Conservation (phyloP, 2,329 filamentous ascomycete species). For the Colletotrichum sublineola region DNA sequence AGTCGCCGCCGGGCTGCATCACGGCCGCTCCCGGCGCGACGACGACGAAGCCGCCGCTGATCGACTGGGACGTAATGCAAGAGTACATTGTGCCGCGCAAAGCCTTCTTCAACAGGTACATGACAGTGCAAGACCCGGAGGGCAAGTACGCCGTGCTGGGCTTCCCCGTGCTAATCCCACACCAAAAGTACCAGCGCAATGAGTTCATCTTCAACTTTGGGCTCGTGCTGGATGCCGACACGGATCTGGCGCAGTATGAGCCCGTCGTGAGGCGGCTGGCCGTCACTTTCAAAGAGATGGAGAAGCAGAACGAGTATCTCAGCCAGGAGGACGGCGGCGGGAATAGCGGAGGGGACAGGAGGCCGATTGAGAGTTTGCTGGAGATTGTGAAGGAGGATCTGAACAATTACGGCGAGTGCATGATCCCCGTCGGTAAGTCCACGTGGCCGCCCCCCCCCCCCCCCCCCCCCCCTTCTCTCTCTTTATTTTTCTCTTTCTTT, state of each 20-base stretch:
- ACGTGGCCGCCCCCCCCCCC: not conserved
- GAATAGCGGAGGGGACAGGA: slow-evolving; percentile 52
- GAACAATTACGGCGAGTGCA: slow-evolving; percentile 97
- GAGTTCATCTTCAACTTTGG: slow-evolving; percentile 99
- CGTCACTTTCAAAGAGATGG: slow-evolving; percentile 86
- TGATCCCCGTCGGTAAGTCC: slow-evolving; percentile 89
- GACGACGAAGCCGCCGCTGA: slow-evolving; percentile 71
- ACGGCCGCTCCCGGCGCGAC: slow-evolving; percentile 58
- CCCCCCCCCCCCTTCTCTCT: too few species aligned
- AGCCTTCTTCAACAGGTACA: slow-evolving; percentile 92
- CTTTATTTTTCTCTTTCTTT: not conserved
- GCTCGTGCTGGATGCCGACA: slow-evolving; percentile 76
- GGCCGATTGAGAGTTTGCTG: slow-evolving; percentile 85
- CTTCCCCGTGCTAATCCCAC: slow-evolving; percentile 88
- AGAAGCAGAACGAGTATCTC: slow-evolving; percentile 90
- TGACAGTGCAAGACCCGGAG: slow-evolving; percentile 81
- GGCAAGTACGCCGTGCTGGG: slow-evolving; percentile 83
- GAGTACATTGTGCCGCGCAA: slow-evolving; percentile 96
- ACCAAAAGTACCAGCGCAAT: slow-evolving; percentile 87
- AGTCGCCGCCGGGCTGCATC: slow-evolving; percentile 73
- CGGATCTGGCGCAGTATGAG: slow-evolving; percentile 83
- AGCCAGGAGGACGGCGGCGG: slow-evolving; percentile 67
- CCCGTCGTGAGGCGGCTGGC: slow-evolving; percentile 89
- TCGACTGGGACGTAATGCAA: slow-evolving; percentile 88
- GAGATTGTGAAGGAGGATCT: slow-evolving; percentile 87